Percentiles rank a stretch among this genome's conserved stretches.
Evolutionary conservation across 805 yeast genomes (phyloP).

Genomic region (Candida xiaguanensis): DNA sequence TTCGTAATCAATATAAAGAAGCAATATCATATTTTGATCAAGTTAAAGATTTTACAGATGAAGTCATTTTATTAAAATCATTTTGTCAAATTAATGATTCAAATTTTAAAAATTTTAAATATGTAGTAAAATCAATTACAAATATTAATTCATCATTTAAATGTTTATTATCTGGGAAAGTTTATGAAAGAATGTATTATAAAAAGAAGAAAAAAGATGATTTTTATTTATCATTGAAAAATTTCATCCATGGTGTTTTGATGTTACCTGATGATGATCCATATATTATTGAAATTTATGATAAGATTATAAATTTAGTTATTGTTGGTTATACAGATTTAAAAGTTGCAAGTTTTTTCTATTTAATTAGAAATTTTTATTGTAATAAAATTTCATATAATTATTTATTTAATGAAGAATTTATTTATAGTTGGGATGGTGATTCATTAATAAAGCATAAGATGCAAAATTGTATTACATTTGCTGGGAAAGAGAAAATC

Average conservation of each 20-base stretch:
- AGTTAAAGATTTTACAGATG: neutral
- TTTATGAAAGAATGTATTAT: neutral
- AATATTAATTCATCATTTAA: neutral
- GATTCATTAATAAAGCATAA: neutral
- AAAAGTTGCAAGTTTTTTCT: slow-evolving; percentile 3
- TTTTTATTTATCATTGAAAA: neutral
- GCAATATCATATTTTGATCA: slow-evolving; percentile 1
- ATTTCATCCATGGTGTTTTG: neutral
- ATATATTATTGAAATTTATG: slow-evolving; percentile 2
- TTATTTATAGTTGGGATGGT: neutral
- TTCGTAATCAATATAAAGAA: slow-evolving; percentile 3
- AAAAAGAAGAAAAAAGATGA: neutral
- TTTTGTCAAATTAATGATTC: slow-evolving; percentile 6
- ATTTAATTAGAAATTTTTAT: slow-evolving; percentile 5
- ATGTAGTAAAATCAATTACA: neutral
- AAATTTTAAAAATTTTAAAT: neutral
- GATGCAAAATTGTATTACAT: neutral
- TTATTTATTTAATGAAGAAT: slow-evolving; percentile 1
- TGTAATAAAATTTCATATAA: neutral
- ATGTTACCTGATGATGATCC: slow-evolving; percentile 5
- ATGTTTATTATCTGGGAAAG: neutral
- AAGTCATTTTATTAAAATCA: neutral
- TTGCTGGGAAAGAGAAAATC: neutral
- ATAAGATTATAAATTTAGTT: slow-evolving; percentile 2
- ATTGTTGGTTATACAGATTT: neutral